phyloP scores from a whole-genome alignment of 305 asterid species.

The Rubia balearica region DNA sequence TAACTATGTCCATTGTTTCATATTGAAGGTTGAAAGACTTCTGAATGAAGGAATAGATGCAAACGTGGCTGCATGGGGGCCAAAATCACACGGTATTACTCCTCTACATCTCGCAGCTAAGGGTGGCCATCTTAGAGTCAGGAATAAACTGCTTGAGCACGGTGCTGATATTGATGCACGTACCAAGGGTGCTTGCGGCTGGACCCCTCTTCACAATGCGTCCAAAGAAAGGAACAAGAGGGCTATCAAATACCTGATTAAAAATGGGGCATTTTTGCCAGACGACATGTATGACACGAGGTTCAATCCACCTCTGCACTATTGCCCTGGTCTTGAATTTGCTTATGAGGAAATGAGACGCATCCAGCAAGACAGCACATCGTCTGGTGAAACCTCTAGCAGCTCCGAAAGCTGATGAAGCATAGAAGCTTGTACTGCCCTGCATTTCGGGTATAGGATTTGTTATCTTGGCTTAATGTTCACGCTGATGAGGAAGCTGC shows the following conservation, averaged over 20 bases:
- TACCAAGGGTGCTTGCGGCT: not conserved
- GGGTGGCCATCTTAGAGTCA: not conserved
- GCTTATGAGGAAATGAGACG: not conserved
- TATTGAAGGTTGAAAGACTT: slow-evolving; percentile 29
- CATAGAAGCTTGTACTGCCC: too few species aligned
- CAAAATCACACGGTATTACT: not conserved
- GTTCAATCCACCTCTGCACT: slow-evolving; percentile 1
- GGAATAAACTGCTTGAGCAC: not conserved
- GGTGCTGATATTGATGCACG: not conserved
- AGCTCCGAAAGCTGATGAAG: not conserved
- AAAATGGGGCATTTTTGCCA: not conserved
- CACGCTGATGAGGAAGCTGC: too few species aligned
- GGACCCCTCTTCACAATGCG: not conserved
- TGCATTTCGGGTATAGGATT: too few species aligned
- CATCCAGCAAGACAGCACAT: not conserved
- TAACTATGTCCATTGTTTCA: not conserved
- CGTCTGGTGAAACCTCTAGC: not conserved
- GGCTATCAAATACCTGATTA: not conserved
- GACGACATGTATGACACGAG: not conserved
- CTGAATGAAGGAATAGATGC: not conserved
- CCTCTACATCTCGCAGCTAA: not conserved
- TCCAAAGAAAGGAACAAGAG: not conserved
- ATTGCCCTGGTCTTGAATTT: not conserved
- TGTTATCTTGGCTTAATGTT: too few species aligned
- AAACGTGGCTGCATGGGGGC: not conserved